Percentiles rank a stretch among this genome's conserved stretches.
Conservation (phyloP, 2,329 filamentous ascomycete genomes). For the Sphaerostilbella broomeana region DNA sequence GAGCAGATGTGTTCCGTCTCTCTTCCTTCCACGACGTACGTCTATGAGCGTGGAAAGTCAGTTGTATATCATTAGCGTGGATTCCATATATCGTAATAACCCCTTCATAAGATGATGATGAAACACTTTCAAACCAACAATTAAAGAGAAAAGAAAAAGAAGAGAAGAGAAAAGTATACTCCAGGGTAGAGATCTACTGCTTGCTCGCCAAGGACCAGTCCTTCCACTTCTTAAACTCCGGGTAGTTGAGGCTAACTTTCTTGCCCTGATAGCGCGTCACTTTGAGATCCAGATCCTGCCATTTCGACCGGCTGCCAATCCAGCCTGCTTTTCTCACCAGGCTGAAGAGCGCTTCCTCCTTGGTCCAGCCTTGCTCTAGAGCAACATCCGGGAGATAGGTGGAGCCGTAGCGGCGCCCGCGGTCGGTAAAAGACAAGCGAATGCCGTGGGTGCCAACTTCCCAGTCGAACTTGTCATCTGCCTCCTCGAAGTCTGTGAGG, state of each 20-base stretch:
- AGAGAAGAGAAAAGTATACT: not conserved
- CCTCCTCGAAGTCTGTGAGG: constrained; percentile 77
- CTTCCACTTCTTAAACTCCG: constrained; percentile 73
- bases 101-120: not conserved
- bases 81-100: not conserved
- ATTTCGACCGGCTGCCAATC: constrained; percentile 70
- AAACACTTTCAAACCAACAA: no score
- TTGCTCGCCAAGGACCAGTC: constrained; percentile 56
- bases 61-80: constrained; percentile 10
- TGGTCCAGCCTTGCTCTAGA: constrained; percentile 86
- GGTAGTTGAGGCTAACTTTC: constrained; percentile 64
- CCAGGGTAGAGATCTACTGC: constrained; percentile 14
- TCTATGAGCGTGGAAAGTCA: constrained; percentile 10
- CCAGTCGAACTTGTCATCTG: constrained; percentile 73
- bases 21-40: constrained; percentile 9
- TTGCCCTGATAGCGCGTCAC: constrained; percentile 82
- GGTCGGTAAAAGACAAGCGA: constrained; percentile 74
- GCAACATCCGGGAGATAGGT: constrained; percentile 94
- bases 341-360: constrained; percentile 84
- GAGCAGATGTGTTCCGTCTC: constrained; percentile 2
- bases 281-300: constrained; percentile 72
- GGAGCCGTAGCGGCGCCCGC: constrained; percentile 66
- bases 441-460: constrained; percentile 78
- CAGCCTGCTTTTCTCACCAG: constrained; percentile 94
- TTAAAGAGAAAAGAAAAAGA: not conserved